Conservation (phyloP, 768 basidiomycete genomes). For the Leccinum variicolor region DNA sequence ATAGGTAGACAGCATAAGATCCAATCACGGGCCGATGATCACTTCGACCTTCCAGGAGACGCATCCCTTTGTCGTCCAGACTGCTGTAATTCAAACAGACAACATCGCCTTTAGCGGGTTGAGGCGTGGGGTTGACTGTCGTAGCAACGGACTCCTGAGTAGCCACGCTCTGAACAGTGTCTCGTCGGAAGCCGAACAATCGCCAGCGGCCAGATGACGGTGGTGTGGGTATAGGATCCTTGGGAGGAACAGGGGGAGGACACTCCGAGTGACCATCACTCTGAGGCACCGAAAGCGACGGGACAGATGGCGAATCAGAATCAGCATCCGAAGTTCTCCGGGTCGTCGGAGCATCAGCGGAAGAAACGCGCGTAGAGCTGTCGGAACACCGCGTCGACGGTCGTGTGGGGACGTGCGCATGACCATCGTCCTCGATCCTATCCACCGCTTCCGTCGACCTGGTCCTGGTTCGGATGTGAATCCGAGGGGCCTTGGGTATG, state of each 20-base stretch:
- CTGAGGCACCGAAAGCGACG: constrained; percentile 6
- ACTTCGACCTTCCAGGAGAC: constrained; percentile 69
- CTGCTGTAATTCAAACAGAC: constrained; percentile 70
- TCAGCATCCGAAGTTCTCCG: constrained; percentile 5
- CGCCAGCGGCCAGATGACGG: constrained; percentile 42
- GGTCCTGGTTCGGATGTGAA: constrained; percentile 14
- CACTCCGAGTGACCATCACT: constrained; percentile 18
- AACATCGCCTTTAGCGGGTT: constrained; percentile 62
- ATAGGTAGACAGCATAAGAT: constrained; percentile 68
- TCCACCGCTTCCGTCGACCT: constrained; percentile 31
- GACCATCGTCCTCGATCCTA: not conserved
- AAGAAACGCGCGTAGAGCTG: constrained; percentile 16
- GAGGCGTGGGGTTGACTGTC: constrained; percentile 19
- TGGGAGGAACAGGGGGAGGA: constrained; percentile 30
- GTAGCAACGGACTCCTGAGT: constrained; percentile 24
- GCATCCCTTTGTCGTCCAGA: constrained; percentile 73
- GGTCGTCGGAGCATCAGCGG: constrained; percentile 3
- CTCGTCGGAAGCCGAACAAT: constrained; percentile 48
- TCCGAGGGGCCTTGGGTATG: constrained; percentile 19
- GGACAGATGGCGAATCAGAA: constrained; percentile 12
- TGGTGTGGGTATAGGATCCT: constrained; percentile 22
- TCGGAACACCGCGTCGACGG: constrained; percentile 10
- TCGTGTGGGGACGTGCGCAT: constrained; percentile 1
- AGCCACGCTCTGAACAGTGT: constrained; percentile 29
- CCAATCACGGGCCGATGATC: constrained; percentile 88